Conservation (phyloP, 495 filamentous ascomycete species). For the Aspergillus kassunensis region DNA sequence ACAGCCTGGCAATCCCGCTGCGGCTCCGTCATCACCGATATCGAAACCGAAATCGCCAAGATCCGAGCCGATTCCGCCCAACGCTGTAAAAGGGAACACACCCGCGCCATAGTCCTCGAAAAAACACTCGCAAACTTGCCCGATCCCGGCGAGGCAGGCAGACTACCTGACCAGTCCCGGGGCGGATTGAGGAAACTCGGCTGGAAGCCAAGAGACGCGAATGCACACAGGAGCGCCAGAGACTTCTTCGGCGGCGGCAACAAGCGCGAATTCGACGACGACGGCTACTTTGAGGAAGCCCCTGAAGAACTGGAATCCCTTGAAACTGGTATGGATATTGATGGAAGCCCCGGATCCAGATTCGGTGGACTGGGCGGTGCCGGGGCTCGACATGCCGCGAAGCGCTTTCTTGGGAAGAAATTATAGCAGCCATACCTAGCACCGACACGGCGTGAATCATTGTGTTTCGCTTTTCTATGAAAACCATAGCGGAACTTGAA, state of each 20-base stretch:
- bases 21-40: conserved; percentile 63
- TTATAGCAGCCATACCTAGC: too few species aligned
- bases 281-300: conserved; percentile 37
- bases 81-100: conserved; percentile 45
- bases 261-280: conserved; percentile 43
- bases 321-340: conserved; percentile 48
- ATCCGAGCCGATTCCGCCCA: conserved; percentile 54
- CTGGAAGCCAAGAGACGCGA: conserved; percentile 24
- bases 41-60: conserved; percentile 66
- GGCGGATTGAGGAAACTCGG: conserved; percentile 16
- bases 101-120: conserved; percentile 44
- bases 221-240: conserved; percentile 19
- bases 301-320: conserved; percentile 57
- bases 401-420: conserved; percentile 42
- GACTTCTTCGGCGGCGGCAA: conserved; percentile 27
- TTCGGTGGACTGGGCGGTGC: conserved; percentile 11
- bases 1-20: conserved; percentile 74
- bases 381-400: conserved; percentile 31
- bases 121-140: conserved; percentile 33
- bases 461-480: too few species aligned
- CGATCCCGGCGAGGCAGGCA: conserved; percentile 7
- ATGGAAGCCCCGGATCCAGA: conserved; percentile 33
- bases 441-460: too few species aligned
- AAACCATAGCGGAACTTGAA: too few species aligned
- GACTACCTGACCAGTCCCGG: neutral